Evolutionary conservation across 371 early-diverging fungal genomes (phyloP), one percentile per base, ranked within the genome.

Genomic region (Cladochytrium tenue): DNA sequence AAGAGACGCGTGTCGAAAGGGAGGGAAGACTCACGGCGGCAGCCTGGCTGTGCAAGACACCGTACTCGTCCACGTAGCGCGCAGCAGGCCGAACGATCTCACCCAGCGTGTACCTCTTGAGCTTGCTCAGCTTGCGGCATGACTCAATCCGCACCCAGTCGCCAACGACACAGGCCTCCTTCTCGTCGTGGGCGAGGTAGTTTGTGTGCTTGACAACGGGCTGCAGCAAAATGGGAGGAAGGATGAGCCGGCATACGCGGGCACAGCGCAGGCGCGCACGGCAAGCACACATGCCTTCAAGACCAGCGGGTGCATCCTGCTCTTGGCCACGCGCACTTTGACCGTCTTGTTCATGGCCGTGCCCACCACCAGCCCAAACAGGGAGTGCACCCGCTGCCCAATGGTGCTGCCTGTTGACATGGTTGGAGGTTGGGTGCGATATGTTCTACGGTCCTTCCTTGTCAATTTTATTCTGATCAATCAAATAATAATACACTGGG

Each of bases 131-230:
- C 56, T 94, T 94, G 69, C 89, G 80, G 83, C 93, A 93, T 52
- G 92, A 89, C 77, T 96, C 93, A 60, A 96, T 96, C 57, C 93
- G 88, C 31, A 96, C 95, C 64, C 91, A 86, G 76, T 96, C 96
- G 53, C 96, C 96, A 50, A 95, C 80, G 51, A 87, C 85, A 76
- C 94, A 93, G 55, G 84, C 74, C 66, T 88, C 85, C n/a, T 86
- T 82, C 65, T 89, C 93, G 74, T 96, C 96, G 77, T 96, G 96
- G 13, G 81, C 94, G 34, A 95, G 82, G 71, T 91, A 94, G 76
- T 91, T 93, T 70, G 91, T 93, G 81, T 93, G 93, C 27, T 76
- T 70, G 64, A 80, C 81, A 33, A 92, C 86, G 27, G 80, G 76
- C 84, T 87, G 83, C 76, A n/a, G n/a, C n/a, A n/a, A n/a, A n/a